A percentile compares a stretch with the other conserved stretches of the same genome.
phyloP scores from a whole-genome alignment of 192 early-diverging fungal species.

The Entomortierella beljakovae region DNA sequence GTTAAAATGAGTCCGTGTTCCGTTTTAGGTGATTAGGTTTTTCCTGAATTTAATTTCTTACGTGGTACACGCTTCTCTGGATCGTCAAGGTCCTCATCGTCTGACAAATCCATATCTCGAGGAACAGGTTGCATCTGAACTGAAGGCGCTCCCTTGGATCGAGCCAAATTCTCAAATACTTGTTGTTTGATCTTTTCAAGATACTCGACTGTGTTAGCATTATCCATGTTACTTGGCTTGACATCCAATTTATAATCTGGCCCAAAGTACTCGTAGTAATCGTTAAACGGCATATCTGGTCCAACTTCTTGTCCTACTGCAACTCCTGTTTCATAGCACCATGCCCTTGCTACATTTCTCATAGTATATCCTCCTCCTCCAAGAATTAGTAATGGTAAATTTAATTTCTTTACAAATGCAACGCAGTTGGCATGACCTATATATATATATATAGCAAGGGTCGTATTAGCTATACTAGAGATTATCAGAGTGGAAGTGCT shows the following conservation, averaged over 20 bases:
- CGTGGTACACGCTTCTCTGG: constrained; percentile 70
- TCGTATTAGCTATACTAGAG: too few relatives aligned
- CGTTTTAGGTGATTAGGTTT: not conserved
- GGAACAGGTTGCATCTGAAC: constrained; percentile 89
- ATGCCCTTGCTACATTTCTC: constrained; percentile 92
- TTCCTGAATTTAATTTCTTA: constrained; percentile 33
- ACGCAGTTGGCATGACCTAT: constrained; percentile 92
- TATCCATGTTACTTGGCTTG: constrained; percentile 85
- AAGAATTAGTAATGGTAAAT: constrained; percentile 91
- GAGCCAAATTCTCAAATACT: constrained; percentile 72
- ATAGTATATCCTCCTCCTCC: constrained; percentile 99
- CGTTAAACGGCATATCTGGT: constrained; percentile 80
- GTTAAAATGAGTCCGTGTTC: not conserved
- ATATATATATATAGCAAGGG: not conserved
- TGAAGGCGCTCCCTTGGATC: constrained; percentile 79
- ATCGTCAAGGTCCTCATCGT: constrained; percentile 77
- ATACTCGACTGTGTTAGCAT: constrained; percentile 87
- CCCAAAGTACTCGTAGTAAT: constrained; percentile 91
- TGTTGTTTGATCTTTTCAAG: constrained; percentile 79
- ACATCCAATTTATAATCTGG: constrained; percentile 91
- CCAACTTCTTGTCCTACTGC: constrained; percentile 76
- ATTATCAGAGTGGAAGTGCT: too few relatives aligned
- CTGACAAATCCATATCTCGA: constrained; percentile 67
- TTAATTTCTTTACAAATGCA: constrained; percentile 90
- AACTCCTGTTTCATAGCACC: constrained; percentile 95